phyloP scores from a whole-genome alignment of 768 basidiomycete genomes.

The Myochromella boudieri region DNA sequence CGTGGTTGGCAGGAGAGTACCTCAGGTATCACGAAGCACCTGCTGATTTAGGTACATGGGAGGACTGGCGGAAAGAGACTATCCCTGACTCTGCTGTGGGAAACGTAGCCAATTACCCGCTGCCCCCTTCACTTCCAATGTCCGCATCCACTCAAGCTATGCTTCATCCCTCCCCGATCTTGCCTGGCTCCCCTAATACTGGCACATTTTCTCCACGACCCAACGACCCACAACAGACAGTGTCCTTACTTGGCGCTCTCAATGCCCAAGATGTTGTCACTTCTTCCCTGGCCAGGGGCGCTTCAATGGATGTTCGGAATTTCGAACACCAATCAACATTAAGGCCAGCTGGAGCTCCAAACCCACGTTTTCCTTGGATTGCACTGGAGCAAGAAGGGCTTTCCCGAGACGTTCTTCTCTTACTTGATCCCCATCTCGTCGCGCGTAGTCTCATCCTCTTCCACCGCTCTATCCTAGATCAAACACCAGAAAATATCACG shows the following conservation, averaged over 20 bases:
- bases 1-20: conserved; percentile 70
- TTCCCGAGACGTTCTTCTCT: conserved; percentile 62
- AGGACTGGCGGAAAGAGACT: conserved; percentile 51
- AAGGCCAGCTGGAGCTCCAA: conserved; percentile 16
- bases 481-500: conserved; percentile 53
- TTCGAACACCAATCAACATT: conserved; percentile 27
- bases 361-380: conserved; percentile 41
- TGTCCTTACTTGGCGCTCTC: conserved; percentile 48
- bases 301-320: conserved; percentile 21
- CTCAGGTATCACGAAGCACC: conserved; percentile 55
- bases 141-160: conserved; percentile 56
- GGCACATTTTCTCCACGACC: conserved; percentile 57
- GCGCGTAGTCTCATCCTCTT: conserved; percentile 64
- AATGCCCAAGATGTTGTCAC: conserved; percentile 14
- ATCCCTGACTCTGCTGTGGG: conserved; percentile 42
- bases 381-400: conserved; percentile 65
- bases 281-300: conserved; percentile 24
- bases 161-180: conserved; percentile 46
- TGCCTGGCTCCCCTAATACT: conserved; percentile 44
- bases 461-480: conserved; percentile 53
- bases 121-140: conserved; percentile 33
- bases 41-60: conserved; percentile 54
- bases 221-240: conserved; percentile 34
- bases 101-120: conserved; percentile 17
- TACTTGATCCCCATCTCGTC: conserved; percentile 60